Base-by-base conservation (phyloP, 305 asterid genomes). In the Fraxinus sp. region DNA sequence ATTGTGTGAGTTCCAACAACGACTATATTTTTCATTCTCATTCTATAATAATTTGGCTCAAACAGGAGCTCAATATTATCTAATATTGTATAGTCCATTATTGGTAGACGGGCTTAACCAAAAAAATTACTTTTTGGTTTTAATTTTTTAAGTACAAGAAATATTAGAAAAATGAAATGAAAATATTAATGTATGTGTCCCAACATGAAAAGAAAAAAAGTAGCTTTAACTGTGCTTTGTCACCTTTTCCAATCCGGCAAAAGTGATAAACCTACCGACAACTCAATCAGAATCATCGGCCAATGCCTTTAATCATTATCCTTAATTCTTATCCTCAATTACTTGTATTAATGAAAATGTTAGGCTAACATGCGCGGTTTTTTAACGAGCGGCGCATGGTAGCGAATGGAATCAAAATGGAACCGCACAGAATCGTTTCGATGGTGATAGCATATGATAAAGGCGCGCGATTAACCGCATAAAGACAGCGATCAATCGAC, bases 341-440 rank as follows among this genome's bases (percentile, higher is more conserved):
- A 70, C 74, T 11, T 66, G 13, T 20, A 20, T 11, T 55, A 71
- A 74, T 75, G 68, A 30, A 79, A 13, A 20, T 64, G 32, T 28
- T 24, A 26, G 57, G 72, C 85, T 84, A 87, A 73, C 74, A 8
- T 84, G 89, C 84, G 78, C 84, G 3, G 36, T 81, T 22, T 26
- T 22, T 59, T 14, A 28, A 68, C 78, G 78, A 10, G 64, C 7
- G 6, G 88, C 85, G 80, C 66, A 80, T 3, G 79, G 46, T 85
- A 87, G 87, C 28, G 11, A 22, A 41, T 6, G 28, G 79, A 32
- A 85, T 74, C 64, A 30, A 66, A 82, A 83, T 82, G 79, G 83
- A 87, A 86, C 84, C 83, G 88, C 90, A 87, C 88, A 86, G 91
- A 43, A 35, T 26, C 79, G 39, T 71, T 71, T 79, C 81, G 89